Evolutionary conservation across 2,329 filamentous ascomycete species (phyloP), one percentile per base, ranked within the genome.

Genomic region (Fusarium tricinctum): DNA sequence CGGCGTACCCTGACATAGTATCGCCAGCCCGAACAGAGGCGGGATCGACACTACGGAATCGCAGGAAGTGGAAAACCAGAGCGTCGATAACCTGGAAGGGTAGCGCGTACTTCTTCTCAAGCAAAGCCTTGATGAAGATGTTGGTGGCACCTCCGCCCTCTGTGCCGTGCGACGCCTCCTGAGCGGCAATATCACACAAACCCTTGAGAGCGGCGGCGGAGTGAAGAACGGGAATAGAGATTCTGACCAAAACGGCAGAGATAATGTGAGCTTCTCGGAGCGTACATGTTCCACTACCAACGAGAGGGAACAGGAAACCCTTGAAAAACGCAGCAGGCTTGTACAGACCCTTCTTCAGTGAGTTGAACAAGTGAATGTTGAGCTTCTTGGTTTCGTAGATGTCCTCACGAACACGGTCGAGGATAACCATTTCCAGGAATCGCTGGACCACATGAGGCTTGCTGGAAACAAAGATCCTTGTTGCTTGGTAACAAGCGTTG

Each of bases 261-360:
- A 99, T 88, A 71, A 99, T 98, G 72, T 93, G 90, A 7, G 96
- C 96, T 80, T 99, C 96, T 50, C 94, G 89, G 50, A 98, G 82
- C 0, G 94, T 97, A 81, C 94, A 97, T n/a, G 91, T 93, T 28
- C 93, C 92, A 50, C 90, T 92, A 10, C 88, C 88, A 12, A 97
- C 90, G 19, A 99, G 86, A 1, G 96, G 96, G 77, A 98, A 98
- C 17, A 99, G 84, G 72, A 99, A 89, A 6, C 94, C 96, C 79
- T 97, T 97, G 87, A 99, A 99, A 81, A 97, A 99, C 19, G 94
- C 94, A 0, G 93, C 91, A 8, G 96, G 96, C 79, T 97, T 97
- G 84, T 97, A 97, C 15, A 97, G 85, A 9, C 89, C 89, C 78
- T 97, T 97, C 81, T 97, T 97, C 58, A 99, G 84, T 0, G 93